Evolutionary conservation across 2,329 filamentous ascomycete species (phyloP).

Genomic region (Didymosphaeria variabile): DNA sequence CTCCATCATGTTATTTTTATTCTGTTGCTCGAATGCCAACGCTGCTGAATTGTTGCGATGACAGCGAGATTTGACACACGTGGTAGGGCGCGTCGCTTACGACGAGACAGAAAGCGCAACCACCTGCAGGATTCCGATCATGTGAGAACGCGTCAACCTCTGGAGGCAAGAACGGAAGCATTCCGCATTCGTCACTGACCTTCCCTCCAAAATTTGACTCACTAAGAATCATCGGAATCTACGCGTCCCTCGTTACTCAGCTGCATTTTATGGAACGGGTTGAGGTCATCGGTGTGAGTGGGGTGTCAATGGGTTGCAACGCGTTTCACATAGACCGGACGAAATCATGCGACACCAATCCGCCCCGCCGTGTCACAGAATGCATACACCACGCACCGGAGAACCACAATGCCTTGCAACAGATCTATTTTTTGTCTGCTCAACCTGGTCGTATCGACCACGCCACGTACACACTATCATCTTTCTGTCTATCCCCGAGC

Average conservation of each 20-base stretch:
- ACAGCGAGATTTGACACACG: not conserved
- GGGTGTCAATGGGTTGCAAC: not conserved
- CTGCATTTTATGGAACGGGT: not conserved
- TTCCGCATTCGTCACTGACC: no score
- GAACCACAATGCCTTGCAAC: not conserved
- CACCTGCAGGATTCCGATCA: not conserved
- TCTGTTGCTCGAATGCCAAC: not conserved
- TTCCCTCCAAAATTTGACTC: not conserved
- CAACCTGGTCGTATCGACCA: not conserved
- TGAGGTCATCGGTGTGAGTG: not conserved
- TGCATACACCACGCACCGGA: not conserved
- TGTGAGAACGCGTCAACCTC: not conserved
- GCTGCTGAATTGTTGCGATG: not conserved
- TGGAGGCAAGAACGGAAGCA: not conserved
- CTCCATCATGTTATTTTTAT: conserved; percentile 23
- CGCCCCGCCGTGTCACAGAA: not conserved
- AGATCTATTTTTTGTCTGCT: not conserved
- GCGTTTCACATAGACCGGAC: conserved; percentile 7
- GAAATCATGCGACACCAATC: conserved; percentile 4
- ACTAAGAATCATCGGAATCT: not conserved
- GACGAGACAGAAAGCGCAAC: not conserved
- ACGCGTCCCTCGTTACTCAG: not conserved
- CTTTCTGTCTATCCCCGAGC: not conserved
- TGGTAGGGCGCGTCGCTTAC: not conserved
- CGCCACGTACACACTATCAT: not conserved